Conservation (phyloP, 179 eudicot genomes). For the Gypsophila paniculata region DNA sequence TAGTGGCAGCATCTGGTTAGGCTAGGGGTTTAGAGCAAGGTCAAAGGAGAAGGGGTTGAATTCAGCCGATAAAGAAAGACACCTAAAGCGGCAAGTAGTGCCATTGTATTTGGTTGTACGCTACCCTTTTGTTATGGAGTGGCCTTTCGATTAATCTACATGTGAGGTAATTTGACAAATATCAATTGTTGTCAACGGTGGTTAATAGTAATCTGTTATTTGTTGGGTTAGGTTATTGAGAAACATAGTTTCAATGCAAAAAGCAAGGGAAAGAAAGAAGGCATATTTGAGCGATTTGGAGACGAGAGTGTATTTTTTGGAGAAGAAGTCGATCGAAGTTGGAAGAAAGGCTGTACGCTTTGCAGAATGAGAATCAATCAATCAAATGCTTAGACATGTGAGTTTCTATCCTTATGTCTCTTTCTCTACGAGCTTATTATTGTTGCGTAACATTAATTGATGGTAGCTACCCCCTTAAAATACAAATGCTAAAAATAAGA, state of each 20-base stretch:
- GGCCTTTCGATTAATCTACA: not conserved
- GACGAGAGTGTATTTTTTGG: slow-evolving; percentile 66
- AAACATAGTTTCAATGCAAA: slow-evolving; percentile 93
- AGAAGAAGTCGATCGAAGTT: slow-evolving; percentile 78
- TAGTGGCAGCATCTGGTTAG: slow-evolving; percentile 42
- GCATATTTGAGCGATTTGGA: slow-evolving; percentile 75
- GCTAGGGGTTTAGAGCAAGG: slow-evolving; percentile 50
- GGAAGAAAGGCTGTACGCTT: slow-evolving; percentile 76
- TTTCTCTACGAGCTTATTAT: not conserved
- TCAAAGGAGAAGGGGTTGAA: slow-evolving; percentile 29
- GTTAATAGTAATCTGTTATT: not conserved
- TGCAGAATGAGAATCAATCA: slow-evolving; percentile 95
- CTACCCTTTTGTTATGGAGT: not conserved
- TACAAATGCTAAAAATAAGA: too few relatives aligned
- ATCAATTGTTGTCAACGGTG: not conserved
- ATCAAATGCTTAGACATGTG: slow-evolving; percentile 99
- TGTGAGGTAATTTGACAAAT: not conserved
- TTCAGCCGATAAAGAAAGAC: too few relatives aligned
- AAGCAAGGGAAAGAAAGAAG: slow-evolving; percentile 98
- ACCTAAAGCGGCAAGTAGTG: too few relatives aligned
- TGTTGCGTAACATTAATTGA: not conserved
- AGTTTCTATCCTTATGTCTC: slow-evolving; percentile 10
- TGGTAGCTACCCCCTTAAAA: not conserved
- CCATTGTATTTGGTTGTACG: too few relatives aligned
- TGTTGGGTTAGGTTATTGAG: slow-evolving; percentile 64